Percentiles rank a stretch among this genome's conserved stretches.
phyloP scores from a whole-genome alignment of 1,284 basidiomycete genomes.

The Marasmius tenuissimus region DNA sequence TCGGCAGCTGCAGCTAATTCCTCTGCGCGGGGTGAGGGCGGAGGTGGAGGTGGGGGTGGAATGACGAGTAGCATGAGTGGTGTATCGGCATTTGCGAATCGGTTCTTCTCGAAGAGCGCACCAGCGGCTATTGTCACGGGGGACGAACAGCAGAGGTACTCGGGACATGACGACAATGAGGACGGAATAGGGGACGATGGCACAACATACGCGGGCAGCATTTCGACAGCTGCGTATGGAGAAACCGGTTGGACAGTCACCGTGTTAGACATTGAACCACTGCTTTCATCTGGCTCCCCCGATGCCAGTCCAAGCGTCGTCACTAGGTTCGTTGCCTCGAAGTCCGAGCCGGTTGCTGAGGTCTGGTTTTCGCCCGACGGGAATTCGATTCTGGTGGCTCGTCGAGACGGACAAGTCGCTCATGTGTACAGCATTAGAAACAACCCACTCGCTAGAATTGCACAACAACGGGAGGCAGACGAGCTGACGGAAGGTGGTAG shows the following conservation, averaged over 20 bases:
- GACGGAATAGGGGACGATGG: slow-evolving; percentile 5
- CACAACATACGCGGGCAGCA: slow-evolving; percentile 1
- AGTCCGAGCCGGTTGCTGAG: slow-evolving; percentile 47
- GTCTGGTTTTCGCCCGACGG: slow-evolving; percentile 65
- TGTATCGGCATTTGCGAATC: slow-evolving; percentile 19
- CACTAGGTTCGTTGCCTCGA: slow-evolving; percentile 47
- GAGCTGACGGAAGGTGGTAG: neutral
- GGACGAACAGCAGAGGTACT: slow-evolving; percentile 4
- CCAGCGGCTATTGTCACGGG: slow-evolving; percentile 41
- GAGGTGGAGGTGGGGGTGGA: slow-evolving; percentile 7
- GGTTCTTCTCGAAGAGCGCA: slow-evolving; percentile 65
- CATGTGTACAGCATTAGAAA: slow-evolving; percentile 57
- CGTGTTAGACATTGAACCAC: slow-evolving; percentile 52
- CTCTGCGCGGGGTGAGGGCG: slow-evolving; percentile 21
- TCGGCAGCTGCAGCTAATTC: neutral
- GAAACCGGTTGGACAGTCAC: slow-evolving; percentile 45
- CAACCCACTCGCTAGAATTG: slow-evolving; percentile 15
- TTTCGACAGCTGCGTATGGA: slow-evolving; percentile 5
- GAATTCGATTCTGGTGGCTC: slow-evolving; percentile 54
- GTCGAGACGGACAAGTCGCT: slow-evolving; percentile 60
- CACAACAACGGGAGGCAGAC: neutral
- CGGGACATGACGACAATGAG: slow-evolving; percentile 9
- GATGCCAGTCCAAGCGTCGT: slow-evolving; percentile 30
- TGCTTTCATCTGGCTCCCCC: slow-evolving; percentile 23
- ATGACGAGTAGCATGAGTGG: slow-evolving; percentile 6